Conservation (phyloP, 2,329 filamentous ascomycete genomes). For the Talaromyces sp. region DNA sequence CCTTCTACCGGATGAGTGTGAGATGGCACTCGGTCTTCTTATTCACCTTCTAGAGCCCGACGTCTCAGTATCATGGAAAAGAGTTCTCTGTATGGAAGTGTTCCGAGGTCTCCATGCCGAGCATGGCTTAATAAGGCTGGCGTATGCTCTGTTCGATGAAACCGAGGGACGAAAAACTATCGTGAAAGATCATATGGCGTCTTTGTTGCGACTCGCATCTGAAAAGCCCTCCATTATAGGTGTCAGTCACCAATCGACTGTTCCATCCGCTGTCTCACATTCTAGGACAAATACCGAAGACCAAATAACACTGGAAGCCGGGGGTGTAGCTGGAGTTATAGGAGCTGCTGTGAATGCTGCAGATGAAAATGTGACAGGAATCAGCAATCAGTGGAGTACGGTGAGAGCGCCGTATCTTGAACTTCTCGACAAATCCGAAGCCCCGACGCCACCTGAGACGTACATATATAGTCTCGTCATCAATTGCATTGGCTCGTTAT, state of each 20-base stretch:
- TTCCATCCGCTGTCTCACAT: conserved; percentile 61
- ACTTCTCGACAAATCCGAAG: conserved; percentile 85
- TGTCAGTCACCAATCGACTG: conserved; percentile 79
- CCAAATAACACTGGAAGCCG: conserved; percentile 83
- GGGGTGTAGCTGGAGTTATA: conserved; percentile 83
- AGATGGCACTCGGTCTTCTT: conserved; percentile 73
- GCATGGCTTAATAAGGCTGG: conserved; percentile 68
- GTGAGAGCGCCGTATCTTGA: conserved; percentile 86
- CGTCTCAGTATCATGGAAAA: conserved; percentile 71
- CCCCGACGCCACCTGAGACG: conserved; percentile 79
- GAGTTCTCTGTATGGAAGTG: conserved; percentile 85
- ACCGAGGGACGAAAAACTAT: conserved; percentile 68
- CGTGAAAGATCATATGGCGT: conserved; percentile 75
- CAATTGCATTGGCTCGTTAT: conserved; percentile 82
- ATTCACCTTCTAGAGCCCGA: conserved; percentile 88
- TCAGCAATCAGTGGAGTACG: conserved; percentile 88
- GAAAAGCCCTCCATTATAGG: conserved; percentile 89
- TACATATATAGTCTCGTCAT: conserved; percentile 89
- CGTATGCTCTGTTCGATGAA: conserved; percentile 76
- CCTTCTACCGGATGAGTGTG: conserved; percentile 72
- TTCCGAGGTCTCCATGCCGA: conserved; percentile 83
- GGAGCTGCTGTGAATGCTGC: conserved; percentile 64
- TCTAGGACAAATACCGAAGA: conserved; percentile 61
- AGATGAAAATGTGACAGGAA: conserved; percentile 64
- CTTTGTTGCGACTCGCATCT: conserved; percentile 86